Base-by-base conservation (phyloP, 2,329 filamentous ascomycete genomes). In the Colletotrichum sansevieriae region DNA sequence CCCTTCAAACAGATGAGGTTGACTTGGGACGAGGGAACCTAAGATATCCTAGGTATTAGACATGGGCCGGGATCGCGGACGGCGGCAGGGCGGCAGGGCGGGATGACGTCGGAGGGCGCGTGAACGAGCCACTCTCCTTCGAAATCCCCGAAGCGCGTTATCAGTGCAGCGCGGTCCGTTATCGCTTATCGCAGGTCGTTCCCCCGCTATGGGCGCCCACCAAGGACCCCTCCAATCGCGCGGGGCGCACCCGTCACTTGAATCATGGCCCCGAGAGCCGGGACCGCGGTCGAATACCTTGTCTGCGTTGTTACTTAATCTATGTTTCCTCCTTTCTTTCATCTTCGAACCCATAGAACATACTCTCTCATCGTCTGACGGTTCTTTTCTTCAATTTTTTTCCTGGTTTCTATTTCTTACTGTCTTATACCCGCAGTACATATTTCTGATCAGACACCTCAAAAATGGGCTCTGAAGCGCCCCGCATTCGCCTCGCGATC, bases 401-500 rank as follows among this genome's bases (percentile, higher is more conserved):
- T 18, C 22, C 33, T 5, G 33, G 10, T 52, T 35, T 11, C 52
- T 55, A 41, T 52, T 22, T 11, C 29, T 57, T 20, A 18, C 12
- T 46, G 18, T 56, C 15, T 55, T 56, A 55, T 18, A 37, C 33
- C 47, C 49, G 43, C 41, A 39, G 29, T 46, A 22, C 22, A 55
- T 55, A 22, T 22, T 25, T 44, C 44, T 20, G 2, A 13, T 49
- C n/a, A 13, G 33, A 13, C 35, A 37, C 13, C 2, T 55, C 57
- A 61, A 66, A 22, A 7, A 72, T 72, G 70, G 70, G 70, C 54
- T 72, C 70, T 1, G 61, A 71, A 7, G 72, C 75, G 43, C 66
- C 73, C n/a, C 87, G 88, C 35, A 82, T 95, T 73, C 91, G 92
- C 64, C 91, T 98, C 79, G 94, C 95, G 54, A 87, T 98, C 73